Conservation (phyloP, 2,329 filamentous ascomycete genomes). For the Pezicula carpinea region DNA sequence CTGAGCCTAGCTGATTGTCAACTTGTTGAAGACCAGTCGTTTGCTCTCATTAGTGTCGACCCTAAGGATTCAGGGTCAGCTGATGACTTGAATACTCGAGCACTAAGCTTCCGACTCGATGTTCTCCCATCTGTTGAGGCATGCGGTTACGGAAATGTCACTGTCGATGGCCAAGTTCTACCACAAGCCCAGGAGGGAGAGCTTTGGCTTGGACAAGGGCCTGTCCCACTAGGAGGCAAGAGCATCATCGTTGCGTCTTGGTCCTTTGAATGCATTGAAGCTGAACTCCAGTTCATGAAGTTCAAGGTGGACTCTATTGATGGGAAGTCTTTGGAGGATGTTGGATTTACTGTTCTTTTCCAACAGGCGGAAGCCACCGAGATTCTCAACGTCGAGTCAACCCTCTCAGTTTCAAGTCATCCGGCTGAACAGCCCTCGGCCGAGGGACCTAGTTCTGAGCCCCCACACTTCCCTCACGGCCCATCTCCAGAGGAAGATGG, state of each 20-base stretch:
- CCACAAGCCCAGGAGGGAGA: slow-evolving; percentile 30
- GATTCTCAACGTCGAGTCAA: slow-evolving; percentile 39
- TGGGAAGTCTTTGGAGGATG: slow-evolving; percentile 33
- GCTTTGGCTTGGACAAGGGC: slow-evolving; percentile 33
- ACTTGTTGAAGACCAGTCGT: slow-evolving; percentile 9
- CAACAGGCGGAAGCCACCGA: slow-evolving; percentile 38
- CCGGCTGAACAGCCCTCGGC: slow-evolving; percentile 16
- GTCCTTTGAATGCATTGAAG: slow-evolving; percentile 42
- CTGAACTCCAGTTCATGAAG: slow-evolving; percentile 39
- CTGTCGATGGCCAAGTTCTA: slow-evolving; percentile 41
- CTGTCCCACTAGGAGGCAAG: slow-evolving; percentile 35
- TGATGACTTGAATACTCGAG: slow-evolving; percentile 11
- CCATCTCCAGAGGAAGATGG: not conserved
- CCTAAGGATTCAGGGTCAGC: slow-evolving; percentile 14
- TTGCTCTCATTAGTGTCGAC: slow-evolving; percentile 15
- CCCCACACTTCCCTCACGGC: not conserved
- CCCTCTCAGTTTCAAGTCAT: slow-evolving; percentile 29
- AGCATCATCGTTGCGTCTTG: slow-evolving; percentile 39
- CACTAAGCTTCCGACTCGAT: slow-evolving; percentile 35
- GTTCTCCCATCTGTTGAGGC: slow-evolving; percentile 39
- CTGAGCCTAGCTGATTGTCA: slow-evolving; percentile 1
- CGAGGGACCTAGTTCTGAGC: slow-evolving; percentile 13
- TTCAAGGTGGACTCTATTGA: slow-evolving; percentile 40
- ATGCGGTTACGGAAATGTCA: slow-evolving; percentile 43
- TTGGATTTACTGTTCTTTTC: slow-evolving; percentile 40